Conservation (phyloP, 140 eudicot species). For the Bidens hawaiensis region DNA sequence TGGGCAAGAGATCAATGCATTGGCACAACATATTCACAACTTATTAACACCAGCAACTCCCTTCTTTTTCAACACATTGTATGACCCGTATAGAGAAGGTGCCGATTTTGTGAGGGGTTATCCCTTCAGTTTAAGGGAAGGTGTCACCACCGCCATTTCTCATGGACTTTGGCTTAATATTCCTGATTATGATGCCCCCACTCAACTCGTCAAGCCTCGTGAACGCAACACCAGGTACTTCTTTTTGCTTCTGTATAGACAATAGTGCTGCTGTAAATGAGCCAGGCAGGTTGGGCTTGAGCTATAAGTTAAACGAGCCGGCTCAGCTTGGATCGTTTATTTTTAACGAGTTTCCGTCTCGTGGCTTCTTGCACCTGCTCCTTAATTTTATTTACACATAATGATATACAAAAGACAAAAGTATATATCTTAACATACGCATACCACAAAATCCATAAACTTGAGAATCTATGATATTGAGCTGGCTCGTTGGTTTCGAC, state of each 20-base stretch:
- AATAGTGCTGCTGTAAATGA: too few relatives aligned
- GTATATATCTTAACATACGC: too few relatives aligned
- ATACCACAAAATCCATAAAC: too few relatives aligned
- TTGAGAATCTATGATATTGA: too few relatives aligned
- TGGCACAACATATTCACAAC: conserved; percentile 55
- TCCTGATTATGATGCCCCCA: conserved; percentile 70
- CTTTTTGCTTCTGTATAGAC: neutral
- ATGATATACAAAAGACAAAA: too few relatives aligned
- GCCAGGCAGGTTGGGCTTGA: too few relatives aligned
- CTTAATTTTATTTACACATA: too few relatives aligned
- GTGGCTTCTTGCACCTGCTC: too few relatives aligned
- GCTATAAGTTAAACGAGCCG: too few relatives aligned
- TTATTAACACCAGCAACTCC: conserved; percentile 53
- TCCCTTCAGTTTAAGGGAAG: conserved; percentile 63
- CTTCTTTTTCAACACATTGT: conserved; percentile 59
- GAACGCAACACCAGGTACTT: conserved; percentile 58
- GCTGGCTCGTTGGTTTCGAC: too few relatives aligned
- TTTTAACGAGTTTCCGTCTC: too few relatives aligned
- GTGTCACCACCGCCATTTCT: conserved; percentile 56
- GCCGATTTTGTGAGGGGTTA: conserved; percentile 65
- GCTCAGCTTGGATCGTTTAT: too few relatives aligned
- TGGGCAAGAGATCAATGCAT: conserved; percentile 58
- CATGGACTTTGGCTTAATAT: conserved; percentile 74
- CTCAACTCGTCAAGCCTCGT: conserved; percentile 65
- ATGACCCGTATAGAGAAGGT: conserved; percentile 63